These are phyloP conservation scores for Fagopyrum esculentum DNA, from an alignment of 148 eudicot genomes.

Conservation along the genomic window DNA sequence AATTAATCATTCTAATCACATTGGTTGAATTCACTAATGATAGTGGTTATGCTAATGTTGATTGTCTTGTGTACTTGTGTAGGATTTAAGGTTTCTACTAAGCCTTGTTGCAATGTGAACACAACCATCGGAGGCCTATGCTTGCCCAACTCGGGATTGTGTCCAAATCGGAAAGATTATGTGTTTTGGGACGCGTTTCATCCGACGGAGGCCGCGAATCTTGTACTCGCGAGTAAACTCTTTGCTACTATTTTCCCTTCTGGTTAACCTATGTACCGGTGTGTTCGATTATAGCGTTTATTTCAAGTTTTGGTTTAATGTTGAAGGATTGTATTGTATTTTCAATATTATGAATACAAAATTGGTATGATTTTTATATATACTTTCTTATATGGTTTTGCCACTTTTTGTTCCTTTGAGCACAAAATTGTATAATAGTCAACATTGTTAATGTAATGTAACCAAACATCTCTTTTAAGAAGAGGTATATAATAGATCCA, in stretches of 20 bases:
- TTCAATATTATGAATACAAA: too few species aligned
- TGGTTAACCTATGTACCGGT: background rate
- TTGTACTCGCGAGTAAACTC: conserved; percentile 49
- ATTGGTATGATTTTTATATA: background rate
- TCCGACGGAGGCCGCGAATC: conserved; percentile 89
- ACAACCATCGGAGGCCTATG: conserved; percentile 70
- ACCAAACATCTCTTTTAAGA: too few species aligned
- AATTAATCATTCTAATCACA: background rate
- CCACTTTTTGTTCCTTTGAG: too few species aligned
- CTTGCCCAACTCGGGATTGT: conserved; percentile 64
- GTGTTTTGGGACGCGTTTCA: conserved; percentile 96
- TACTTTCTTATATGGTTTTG: background rate
- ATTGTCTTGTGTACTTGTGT: background rate
- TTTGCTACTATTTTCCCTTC: conserved; percentile 40
- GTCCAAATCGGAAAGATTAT: conserved; percentile 53
- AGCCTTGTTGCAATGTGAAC: conserved; percentile 83
- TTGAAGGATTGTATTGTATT: background rate
- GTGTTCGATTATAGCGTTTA: background rate
- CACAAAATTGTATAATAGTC: too few species aligned
- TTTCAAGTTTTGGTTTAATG: background rate
- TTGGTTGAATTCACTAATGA: background rate
- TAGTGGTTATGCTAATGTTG: too few species aligned
- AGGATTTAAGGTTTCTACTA: conserved; percentile 79
- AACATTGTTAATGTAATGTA: too few species aligned
- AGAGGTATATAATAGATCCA: too few species aligned